A percentile compares a stretch with the other conserved stretches of the same genome.
Conservation (phyloP, 257 asterid genomes). For the Scutellaria baicalensis region DNA sequence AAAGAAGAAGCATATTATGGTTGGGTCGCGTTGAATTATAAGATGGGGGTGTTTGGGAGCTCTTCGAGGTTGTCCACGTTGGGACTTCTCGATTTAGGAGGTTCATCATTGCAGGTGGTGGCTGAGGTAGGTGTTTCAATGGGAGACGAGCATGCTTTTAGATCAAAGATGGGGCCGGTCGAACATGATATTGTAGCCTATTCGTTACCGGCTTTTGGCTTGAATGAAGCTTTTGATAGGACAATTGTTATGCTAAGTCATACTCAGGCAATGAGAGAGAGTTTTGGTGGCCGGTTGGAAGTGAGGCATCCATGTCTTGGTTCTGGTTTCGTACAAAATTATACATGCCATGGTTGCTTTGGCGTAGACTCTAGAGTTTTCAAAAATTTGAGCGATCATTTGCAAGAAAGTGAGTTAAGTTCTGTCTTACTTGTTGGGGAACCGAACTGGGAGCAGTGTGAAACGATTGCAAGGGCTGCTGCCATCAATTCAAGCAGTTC, state of each 20-base stretch:
- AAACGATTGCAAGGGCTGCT: conserved; percentile 51
- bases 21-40: conserved; percentile 71
- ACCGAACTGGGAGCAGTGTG: conserved; percentile 68
- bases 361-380: conserved; percentile 16
- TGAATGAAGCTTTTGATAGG: conserved; percentile 76
- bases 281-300: conserved; percentile 36
- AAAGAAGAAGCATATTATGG: conserved; percentile 83
- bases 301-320: conserved; percentile 72
- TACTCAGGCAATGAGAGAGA: conserved; percentile 35
- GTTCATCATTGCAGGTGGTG: conserved; percentile 84
- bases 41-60: conserved; percentile 46
- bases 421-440: conserved; percentile 48
- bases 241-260: conserved; percentile 56
- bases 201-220: conserved; percentile 68
- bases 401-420: conserved; percentile 17
- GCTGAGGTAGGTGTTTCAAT: conserved; percentile 37
- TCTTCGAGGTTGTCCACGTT: conserved; percentile 35
- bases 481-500: conserved; percentile 55
- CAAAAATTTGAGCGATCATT: conserved; percentile 7
- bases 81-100: conserved; percentile 88
- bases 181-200: conserved; percentile 46
- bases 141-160: conserved; percentile 29
- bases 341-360: conserved; percentile 63
- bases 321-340: conserved; percentile 45
- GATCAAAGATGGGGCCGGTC: conserved; percentile 44